These are phyloP conservation scores for Pseudogymnoascus sp. DNA, from an alignment of 2,329 filamentous ascomycete species.

Conservation along the genomic window DNA sequence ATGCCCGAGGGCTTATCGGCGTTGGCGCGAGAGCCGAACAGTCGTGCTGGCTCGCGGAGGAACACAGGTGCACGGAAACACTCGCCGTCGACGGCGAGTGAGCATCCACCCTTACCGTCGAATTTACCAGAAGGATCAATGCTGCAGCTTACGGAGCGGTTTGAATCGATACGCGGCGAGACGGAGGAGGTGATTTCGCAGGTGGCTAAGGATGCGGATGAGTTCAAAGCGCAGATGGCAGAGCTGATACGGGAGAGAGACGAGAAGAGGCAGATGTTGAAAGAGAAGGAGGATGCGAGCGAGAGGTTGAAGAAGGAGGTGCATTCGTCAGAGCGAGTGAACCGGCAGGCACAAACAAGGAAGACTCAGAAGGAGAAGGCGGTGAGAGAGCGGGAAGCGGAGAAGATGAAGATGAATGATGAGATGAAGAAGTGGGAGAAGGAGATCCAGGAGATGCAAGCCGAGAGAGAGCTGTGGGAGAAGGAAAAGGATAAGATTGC, in stretches of 20 bases:
- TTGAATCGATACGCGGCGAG: conserved; percentile 75
- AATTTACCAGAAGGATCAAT: conserved; percentile 61
- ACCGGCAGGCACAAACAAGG: conserved; percentile 72
- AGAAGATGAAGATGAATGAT: conserved; percentile 63
- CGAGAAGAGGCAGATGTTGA: conserved; percentile 67
- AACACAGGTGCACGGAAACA: conserved; percentile 67
- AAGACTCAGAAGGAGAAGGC: conserved; percentile 70
- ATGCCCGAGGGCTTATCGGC: conserved; percentile 55
- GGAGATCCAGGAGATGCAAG: conserved; percentile 54
- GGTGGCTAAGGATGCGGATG: conserved; percentile 65
- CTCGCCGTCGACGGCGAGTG: conserved; percentile 63
- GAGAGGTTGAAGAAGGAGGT: conserved; percentile 77
- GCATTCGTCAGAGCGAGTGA: conserved; percentile 71
- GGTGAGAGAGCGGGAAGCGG: conserved; percentile 61
- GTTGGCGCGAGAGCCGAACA: conserved; percentile 61
- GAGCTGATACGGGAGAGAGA: conserved; percentile 73
- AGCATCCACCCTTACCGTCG: conserved; percentile 41
- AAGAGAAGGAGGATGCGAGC: conserved; percentile 87
- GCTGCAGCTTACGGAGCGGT: conserved; percentile 71
- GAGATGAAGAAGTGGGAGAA: conserved; percentile 63
- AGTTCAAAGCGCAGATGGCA: conserved; percentile 58
- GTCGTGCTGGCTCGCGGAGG: conserved; percentile 49
- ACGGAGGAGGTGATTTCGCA: conserved; percentile 71
- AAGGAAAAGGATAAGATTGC: conserved; percentile 47
- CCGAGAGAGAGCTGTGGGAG: conserved; percentile 49